These are phyloP conservation scores for Cladorrhinum sp. DNA, from an alignment of 2,329 filamentous ascomycete species.

Conservation along the genomic window DNA sequence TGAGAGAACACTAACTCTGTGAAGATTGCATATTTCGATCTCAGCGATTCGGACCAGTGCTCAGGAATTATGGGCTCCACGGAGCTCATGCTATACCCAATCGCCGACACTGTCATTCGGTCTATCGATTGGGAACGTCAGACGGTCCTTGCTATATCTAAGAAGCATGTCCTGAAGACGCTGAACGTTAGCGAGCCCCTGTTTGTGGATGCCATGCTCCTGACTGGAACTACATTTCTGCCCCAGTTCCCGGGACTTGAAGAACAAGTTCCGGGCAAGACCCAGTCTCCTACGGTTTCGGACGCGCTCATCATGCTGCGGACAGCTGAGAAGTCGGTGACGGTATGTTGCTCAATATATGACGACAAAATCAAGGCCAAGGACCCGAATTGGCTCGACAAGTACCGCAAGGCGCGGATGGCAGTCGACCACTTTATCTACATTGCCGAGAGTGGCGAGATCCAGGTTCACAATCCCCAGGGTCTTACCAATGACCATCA, in stretches of 20 bases:
- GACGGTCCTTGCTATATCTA: conserved; percentile 60
- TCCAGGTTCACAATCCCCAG: conserved; percentile 70
- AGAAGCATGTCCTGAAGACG: conserved; percentile 66
- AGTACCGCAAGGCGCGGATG: conserved; percentile 82
- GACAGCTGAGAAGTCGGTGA: conserved; percentile 65
- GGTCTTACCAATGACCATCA: conserved; percentile 79
- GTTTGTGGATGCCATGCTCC: conserved; percentile 79
- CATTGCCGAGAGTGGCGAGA: conserved; percentile 71
- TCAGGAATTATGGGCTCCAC: conserved; percentile 80
- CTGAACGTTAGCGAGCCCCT: conserved; percentile 65
- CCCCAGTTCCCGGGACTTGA: conserved; percentile 75
- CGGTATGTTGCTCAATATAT: conserved; percentile 71
- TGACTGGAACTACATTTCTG: conserved; percentile 78
- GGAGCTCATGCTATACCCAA: conserved; percentile 81
- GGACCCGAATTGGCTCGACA: conserved; percentile 75
- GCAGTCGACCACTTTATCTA: conserved; percentile 85
- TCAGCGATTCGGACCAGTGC: conserved; percentile 62
- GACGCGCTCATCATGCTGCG: conserved; percentile 78
- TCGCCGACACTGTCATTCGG: conserved; percentile 69
- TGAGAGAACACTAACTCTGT: conserved; percentile 7
- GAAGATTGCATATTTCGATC: conserved; percentile 75
- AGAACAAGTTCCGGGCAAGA: conserved; percentile 51
- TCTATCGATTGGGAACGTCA: conserved; percentile 66
- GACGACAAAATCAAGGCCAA: conserved; percentile 72
- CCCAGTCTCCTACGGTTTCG: conserved; percentile 60